Base-by-base conservation (phyloP, 1,284 basidiomycete species). In the Gymnopus androsaceus region DNA sequence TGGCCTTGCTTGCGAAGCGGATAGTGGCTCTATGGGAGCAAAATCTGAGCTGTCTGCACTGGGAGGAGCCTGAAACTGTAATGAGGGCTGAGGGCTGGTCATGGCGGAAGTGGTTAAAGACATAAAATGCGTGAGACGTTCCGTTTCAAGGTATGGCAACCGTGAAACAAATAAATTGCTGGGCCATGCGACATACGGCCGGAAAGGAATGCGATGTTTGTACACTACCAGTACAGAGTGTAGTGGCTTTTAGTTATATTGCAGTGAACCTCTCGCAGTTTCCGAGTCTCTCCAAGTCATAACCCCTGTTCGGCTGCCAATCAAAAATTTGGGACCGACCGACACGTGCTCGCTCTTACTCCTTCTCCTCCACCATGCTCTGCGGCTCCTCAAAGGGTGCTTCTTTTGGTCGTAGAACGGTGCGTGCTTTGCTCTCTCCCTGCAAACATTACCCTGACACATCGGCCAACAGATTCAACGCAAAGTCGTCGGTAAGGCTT, bases 401-500 rank as follows among this genome's bases (percentile, higher is more conserved):
- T 56, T 73, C 78, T 27, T 84, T 84, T 67, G 80, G 80, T 41
- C 77, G 70, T 56, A 74, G 77, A 74, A 76, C 81, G 57, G 81
- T 83, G 68, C 59, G 79, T 66, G 15, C 57, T 40, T 19, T 8
- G 38, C 9, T 37, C 17, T 17, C 3, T 7, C n/a, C 17, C 30
- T 11, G 11, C 23, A 14, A 4, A 21, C 36, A 57, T 49, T 46
- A 19, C 44, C 25, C 28, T 40, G 11, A 42, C 45, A 15, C n/a
- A 27, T 11, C 15, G 4, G 12, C n/a, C 56, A 15, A 28, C 27
- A 85, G 82, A 66, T 88, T 45, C 81, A 84, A 67, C 76, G 85
- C 40, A 90, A 92, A 72, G 78, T 90, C 5, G 89, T 92, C 2
- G 87, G 61, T 61, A 41, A 57, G 61, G 30, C 28, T 27, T 34